Conservation (phyloP, 2,329 filamentous ascomycete species). For the Sordariomycetes sp. region DNA sequence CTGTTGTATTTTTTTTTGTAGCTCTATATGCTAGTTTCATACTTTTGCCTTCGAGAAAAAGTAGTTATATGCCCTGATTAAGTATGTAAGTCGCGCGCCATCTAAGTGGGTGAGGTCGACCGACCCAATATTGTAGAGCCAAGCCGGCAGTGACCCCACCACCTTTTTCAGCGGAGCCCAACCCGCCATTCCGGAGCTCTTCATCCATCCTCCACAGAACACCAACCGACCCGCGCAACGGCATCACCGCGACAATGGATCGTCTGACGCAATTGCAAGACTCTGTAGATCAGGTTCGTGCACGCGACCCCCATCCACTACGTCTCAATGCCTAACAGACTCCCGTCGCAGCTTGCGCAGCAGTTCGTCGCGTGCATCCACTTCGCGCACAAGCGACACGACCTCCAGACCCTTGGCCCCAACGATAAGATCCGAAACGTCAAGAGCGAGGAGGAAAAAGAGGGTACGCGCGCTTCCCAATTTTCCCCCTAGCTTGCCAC, state of each 20-base stretch:
- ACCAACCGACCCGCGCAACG: background rate
- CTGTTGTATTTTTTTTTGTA: too few species aligned
- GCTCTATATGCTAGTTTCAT: too few species aligned
- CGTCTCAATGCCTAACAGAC: background rate
- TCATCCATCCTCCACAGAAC: background rate
- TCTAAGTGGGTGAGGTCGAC: too few species aligned
- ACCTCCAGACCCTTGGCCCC: constrained; percentile 43
- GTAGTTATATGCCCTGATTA: too few species aligned
- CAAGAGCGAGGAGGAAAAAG: constrained; percentile 38
- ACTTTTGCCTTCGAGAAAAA: too few species aligned
- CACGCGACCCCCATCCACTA: too few species aligned
- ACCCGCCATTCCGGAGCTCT: background rate
- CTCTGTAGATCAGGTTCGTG: constrained; percentile 61
- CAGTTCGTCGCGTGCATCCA: constrained; percentile 56
- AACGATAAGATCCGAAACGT: constrained; percentile 45
- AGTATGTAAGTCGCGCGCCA: too few species aligned
- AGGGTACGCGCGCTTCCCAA: constrained; percentile 22
- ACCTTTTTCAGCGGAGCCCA: background rate
- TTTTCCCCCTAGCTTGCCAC: background rate
- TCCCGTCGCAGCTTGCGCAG: constrained; percentile 40
- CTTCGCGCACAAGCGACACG: constrained; percentile 56
- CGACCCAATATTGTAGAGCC: too few species aligned
- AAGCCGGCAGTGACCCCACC: background rate
- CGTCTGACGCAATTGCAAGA: constrained; percentile 75
- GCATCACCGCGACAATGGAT: constrained; percentile 47